Conservation (phyloP, 2,329 filamentous ascomycete genomes). For the Zymoseptoria crescenta region DNA sequence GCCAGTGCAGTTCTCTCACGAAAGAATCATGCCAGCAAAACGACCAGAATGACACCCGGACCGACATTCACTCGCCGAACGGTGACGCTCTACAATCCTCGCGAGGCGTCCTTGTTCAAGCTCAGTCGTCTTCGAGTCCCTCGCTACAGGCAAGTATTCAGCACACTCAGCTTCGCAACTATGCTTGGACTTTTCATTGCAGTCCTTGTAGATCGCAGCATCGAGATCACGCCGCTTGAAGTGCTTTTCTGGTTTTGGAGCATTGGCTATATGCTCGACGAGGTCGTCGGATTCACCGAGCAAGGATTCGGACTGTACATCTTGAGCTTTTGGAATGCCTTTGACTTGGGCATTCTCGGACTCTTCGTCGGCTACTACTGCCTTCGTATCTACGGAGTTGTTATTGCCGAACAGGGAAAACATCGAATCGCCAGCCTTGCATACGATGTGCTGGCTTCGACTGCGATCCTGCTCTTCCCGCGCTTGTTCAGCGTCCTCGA, state of each 20-base stretch:
- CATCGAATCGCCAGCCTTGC: constrained; percentile 72
- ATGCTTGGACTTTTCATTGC: constrained; percentile 79
- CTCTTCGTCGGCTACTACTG: constrained; percentile 84
- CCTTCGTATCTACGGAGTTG: constrained; percentile 78
- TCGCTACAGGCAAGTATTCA: constrained; percentile 83
- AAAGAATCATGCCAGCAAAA: constrained; percentile 20
- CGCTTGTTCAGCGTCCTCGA: constrained; percentile 88
- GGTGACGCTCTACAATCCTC: constrained; percentile 81
- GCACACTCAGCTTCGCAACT: constrained; percentile 77
- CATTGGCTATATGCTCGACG: constrained; percentile 92
- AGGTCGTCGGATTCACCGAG: constrained; percentile 92
- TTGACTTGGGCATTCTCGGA: constrained; percentile 82
- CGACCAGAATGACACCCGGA: constrained; percentile 20
- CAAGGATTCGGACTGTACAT: constrained; percentile 94
- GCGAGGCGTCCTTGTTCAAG: constrained; percentile 85
- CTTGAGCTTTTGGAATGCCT: constrained; percentile 96
- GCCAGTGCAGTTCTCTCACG: constrained; percentile 24
- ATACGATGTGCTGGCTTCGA: constrained; percentile 88
- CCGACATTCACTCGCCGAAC: constrained; percentile 52
- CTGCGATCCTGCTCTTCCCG: constrained; percentile 81
- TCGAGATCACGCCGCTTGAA: constrained; percentile 75
- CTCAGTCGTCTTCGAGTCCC: constrained; percentile 84
- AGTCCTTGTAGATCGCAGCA: constrained; percentile 67
- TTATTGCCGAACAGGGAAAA: constrained; percentile 63
- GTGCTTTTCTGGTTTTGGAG: constrained; percentile 97